Base-by-base conservation (phyloP, 192 early-diverging fungal genomes). In the Bifiguratus adelaidae region DNA sequence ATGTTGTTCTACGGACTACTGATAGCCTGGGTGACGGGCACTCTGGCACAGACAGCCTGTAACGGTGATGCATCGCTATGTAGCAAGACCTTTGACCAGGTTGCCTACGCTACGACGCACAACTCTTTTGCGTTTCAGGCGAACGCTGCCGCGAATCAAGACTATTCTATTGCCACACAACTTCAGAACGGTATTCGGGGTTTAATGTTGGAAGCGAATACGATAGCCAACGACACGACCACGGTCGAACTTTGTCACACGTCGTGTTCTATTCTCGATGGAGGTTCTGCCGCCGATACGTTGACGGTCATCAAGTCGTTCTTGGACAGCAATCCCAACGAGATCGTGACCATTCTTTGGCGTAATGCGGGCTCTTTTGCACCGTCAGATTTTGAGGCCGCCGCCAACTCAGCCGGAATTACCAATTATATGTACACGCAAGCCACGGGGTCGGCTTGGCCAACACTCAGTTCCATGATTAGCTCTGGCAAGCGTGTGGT, bases 331-430 rank as follows among this genome's bases (percentile, higher is more conserved):
- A 79, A 91, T 49, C 68, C 65, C 19, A 67, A 78, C 53, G 85
- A 91, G 55, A 78, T 91, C 7, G 41, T 91, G 7, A 82, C 85
- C 13, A 80, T 91, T 37, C 80, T 82, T 48, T 72, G 86, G 57
- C 75, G 82, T 41, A 87, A 88, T 53, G 50, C 60, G 6, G 70
- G 57, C 33, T 61, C 60, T 3, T 71, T 85, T 38, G 19, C 60
- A 30, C 37, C 74, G 1, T 37, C 58, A 9, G 63, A 62, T 3
- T 82, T 80, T 30, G 48, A 73, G 21, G 56, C 63, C 23, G 52
- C 62, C 25, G 86, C 81, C 43, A 41, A 55, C 13, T 47, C 63
- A 20, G 66, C 70, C 0, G 74, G 78, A 18, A 47, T 84, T 23
- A 60, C 55, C 44, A 18, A 11, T 29, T 36, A 58, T 13, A 23